These are phyloP conservation scores for Coemansia sp. DNA, from an alignment of 192 early-diverging fungal species.

Conservation along the genomic window DNA sequence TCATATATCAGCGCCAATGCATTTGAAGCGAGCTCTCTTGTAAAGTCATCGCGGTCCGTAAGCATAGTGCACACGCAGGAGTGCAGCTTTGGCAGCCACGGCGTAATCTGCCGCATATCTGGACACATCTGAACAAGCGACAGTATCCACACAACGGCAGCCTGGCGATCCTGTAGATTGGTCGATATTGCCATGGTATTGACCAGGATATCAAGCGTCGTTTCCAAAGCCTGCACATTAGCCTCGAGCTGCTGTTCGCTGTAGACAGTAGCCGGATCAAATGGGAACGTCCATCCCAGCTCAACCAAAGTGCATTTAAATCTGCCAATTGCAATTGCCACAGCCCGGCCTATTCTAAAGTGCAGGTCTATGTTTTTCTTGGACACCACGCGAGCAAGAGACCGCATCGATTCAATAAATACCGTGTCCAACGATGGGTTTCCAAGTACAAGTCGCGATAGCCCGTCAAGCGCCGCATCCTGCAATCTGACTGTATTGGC, in stretches of 20 bases:
- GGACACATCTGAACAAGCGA: constrained; percentile 40
- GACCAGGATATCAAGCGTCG: constrained; percentile 14
- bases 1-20: too few species aligned
- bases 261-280: constrained; percentile 20
- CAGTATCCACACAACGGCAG: constrained; percentile 38
- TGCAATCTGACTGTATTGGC: constrained; percentile 75
- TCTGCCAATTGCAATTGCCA: constrained; percentile 51
- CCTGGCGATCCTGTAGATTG: constrained; percentile 35
- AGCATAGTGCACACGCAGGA: constrained; percentile 71
- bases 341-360: constrained; percentile 81
- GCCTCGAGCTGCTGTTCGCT: constrained; percentile 19
- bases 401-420: constrained; percentile 53
- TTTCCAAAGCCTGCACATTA: constrained; percentile 13
- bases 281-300: constrained; percentile 32
- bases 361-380: constrained; percentile 78
- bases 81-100: constrained; percentile 67
- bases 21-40: constrained; percentile 37
- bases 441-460: constrained; percentile 67
- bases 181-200: constrained; percentile 27
- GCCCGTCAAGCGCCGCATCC: constrained; percentile 64
- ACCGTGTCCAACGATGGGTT: constrained; percentile 20
- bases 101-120: constrained; percentile 19
- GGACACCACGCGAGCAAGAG: constrained; percentile 58
- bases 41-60: constrained; percentile 71
- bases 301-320: constrained; percentile 32